These are phyloP conservation scores for Tinospora cordifolia DNA, from an alignment of 164 flowering plant genomes.

Conservation along the genomic window DNA sequence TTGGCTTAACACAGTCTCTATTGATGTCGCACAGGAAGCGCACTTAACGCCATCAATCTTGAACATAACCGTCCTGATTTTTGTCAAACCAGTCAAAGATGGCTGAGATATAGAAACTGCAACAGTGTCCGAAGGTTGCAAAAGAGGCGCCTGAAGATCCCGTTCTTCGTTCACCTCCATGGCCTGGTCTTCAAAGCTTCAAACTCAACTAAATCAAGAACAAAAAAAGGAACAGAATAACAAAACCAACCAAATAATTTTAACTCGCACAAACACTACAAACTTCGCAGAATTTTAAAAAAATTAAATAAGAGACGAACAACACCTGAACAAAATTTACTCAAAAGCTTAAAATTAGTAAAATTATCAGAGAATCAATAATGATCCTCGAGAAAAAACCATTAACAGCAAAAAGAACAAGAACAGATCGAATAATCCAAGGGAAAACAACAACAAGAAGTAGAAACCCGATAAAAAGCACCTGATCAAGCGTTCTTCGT, in stretches of 20 bases:
- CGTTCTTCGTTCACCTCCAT: conserved; percentile 43
- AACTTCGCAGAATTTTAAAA: not conserved
- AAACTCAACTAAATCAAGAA: not conserved
- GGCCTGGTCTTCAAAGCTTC: conserved; percentile 5
- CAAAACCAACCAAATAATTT: not conserved
- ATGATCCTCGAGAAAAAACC: not conserved
- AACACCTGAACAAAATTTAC: not conserved
- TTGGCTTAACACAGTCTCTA: conserved; percentile 52
- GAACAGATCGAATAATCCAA: not conserved
- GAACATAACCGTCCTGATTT: conserved; percentile 37
- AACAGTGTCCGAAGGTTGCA: conserved; percentile 32
- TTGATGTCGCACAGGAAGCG: conserved; percentile 61
- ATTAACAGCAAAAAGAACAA: not conserved
- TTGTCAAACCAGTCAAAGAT: conserved; percentile 18
- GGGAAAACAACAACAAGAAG: not conserved
- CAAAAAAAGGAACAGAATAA: not conserved
- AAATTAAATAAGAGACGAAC: not conserved
- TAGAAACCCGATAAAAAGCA: not conserved
- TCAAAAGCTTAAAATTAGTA: not conserved
- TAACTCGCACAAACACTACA: not conserved
- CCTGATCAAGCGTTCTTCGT: conserved; percentile 7
- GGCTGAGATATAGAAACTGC: conserved; percentile 22
- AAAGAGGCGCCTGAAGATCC: conserved; percentile 54
- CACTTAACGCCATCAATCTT: conserved; percentile 51
- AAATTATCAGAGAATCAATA: not conserved